These are phyloP conservation scores for Penicillium sclerotigenum DNA, from an alignment of 2,329 filamentous ascomycete species.

Conservation along the genomic window DNA sequence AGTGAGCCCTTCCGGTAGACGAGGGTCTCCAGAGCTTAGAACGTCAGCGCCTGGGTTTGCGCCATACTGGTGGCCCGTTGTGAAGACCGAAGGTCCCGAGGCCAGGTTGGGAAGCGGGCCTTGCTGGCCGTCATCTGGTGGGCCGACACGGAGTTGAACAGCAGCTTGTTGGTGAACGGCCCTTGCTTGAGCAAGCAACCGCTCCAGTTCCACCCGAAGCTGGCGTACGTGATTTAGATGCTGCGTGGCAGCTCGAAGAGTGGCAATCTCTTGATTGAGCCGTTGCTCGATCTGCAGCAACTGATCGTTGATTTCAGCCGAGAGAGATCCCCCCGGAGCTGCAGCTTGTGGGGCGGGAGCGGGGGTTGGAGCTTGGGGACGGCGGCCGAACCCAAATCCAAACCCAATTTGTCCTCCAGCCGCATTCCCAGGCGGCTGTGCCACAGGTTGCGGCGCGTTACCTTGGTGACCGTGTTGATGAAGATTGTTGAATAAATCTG, in stretches of 20 bases:
- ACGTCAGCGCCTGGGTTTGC: constrained; percentile 29
- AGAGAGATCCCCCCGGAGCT: constrained; percentile 19
- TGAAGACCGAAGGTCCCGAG: constrained; percentile 18
- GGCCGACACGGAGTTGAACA: background rate
- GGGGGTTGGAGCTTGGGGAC: constrained; percentile 21
- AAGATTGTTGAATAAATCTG: constrained; percentile 62
- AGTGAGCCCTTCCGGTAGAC: constrained; percentile 50
- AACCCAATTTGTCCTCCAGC: constrained; percentile 42
- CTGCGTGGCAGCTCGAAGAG: constrained; percentile 61
- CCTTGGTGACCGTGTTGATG: constrained; percentile 60
- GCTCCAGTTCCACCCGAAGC: constrained; percentile 64
- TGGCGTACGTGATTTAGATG: constrained; percentile 67
- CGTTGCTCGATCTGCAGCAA: constrained; percentile 66
- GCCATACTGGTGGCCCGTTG: constrained; percentile 30
- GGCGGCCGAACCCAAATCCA: constrained; percentile 42
- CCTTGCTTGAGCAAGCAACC: constrained; percentile 55
- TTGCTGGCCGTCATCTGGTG: background rate
- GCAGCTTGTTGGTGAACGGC: constrained; percentile 35
- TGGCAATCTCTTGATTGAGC: constrained; percentile 64
- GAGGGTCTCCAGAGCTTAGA: constrained; percentile 44
- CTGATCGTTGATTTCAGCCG: constrained; percentile 53
- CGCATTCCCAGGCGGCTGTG: constrained; percentile 31
- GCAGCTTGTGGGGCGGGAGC: constrained; percentile 7
- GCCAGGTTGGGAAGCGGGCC: constrained; percentile 9
- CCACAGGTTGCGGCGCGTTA: constrained; percentile 40